Conservation (phyloP, 2,329 filamentous ascomycete genomes). For the Pyricularia pennisetigena region DNA sequence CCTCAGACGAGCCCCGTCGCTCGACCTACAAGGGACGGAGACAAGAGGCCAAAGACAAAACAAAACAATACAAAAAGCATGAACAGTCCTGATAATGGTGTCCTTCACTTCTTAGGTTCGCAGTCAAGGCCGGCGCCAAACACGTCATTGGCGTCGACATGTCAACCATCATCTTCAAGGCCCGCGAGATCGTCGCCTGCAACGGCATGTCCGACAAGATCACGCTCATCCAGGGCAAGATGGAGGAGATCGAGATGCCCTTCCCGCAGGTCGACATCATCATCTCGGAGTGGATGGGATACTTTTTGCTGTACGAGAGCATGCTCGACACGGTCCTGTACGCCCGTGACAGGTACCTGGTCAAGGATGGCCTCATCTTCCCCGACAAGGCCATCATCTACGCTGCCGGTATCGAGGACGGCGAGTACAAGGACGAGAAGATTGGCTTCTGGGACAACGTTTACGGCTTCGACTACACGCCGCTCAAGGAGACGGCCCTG, state of each 20-base stretch:
- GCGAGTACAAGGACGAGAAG: constrained; percentile 99
- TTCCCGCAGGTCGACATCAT: constrained; percentile 98
- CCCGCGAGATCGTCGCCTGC: constrained; percentile 81
- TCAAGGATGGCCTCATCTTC: constrained; percentile 85
- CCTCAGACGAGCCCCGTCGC: background rate
- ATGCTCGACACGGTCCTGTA: constrained; percentile 99
- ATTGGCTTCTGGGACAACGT: constrained; percentile 99
- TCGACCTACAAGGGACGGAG: background rate
- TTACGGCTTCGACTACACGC: constrained; percentile 94
- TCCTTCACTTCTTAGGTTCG: constrained; percentile 59
- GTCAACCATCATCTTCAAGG: constrained; percentile 99
- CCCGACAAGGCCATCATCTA: constrained; percentile 98
- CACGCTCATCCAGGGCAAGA: constrained; percentile 96
- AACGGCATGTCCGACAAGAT: constrained; percentile 96
- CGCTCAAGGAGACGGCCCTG: constrained; percentile 86
- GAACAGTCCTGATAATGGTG: background rate
- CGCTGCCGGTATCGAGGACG: constrained; percentile 93
- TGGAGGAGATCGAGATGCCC: constrained; percentile 94
- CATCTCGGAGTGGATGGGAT: constrained; percentile 99
- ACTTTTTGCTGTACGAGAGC: constrained; percentile 96
- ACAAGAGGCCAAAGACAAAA: background rate
- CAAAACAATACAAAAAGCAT: background rate
- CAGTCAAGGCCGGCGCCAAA: constrained; percentile 89
- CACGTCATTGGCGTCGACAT: constrained; percentile 99
- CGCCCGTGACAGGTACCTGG: constrained; percentile 85